Conservation (phyloP, 805 yeast genomes). For the Pichia gijzeniarum region DNA sequence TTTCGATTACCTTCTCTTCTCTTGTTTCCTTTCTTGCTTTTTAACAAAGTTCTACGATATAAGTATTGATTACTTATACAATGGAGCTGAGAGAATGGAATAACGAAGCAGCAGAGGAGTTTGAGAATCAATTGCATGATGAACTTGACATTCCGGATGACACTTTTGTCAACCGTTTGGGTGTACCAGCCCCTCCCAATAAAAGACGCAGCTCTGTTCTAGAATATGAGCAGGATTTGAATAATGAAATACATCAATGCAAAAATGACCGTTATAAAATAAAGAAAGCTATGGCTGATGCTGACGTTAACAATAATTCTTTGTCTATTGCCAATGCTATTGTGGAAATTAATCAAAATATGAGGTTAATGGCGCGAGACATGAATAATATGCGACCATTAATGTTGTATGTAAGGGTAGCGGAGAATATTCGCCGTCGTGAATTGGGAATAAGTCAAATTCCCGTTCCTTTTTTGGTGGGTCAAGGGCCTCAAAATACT, state of each 20-base stretch:
- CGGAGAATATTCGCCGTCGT: background rate
- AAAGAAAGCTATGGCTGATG: background rate
- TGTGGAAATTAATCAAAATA: no score
- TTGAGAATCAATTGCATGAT: background rate
- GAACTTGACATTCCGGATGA: background rate
- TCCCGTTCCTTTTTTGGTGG: background rate
- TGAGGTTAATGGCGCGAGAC: no score
- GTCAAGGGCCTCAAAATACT: conserved; percentile 2
- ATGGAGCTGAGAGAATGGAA: no score
- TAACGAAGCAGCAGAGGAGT: no score
- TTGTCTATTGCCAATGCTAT: background rate
- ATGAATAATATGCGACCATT: background rate
- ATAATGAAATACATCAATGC: background rate
- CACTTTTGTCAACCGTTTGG: background rate
- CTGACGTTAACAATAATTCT: background rate
- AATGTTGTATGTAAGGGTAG: background rate
- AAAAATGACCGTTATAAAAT: background rate
- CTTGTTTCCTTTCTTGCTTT: no score
- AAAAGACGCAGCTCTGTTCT: background rate
- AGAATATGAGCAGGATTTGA: background rate
- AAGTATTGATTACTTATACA: no score
- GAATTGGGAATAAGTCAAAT: background rate
- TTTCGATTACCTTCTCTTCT: no score
- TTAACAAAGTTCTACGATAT: no score
- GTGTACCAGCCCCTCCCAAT: background rate